These are phyloP conservation scores for Xanthoparmelia taractica DNA, from an alignment of 495 filamentous ascomycete species.

Conservation along the genomic window DNA sequence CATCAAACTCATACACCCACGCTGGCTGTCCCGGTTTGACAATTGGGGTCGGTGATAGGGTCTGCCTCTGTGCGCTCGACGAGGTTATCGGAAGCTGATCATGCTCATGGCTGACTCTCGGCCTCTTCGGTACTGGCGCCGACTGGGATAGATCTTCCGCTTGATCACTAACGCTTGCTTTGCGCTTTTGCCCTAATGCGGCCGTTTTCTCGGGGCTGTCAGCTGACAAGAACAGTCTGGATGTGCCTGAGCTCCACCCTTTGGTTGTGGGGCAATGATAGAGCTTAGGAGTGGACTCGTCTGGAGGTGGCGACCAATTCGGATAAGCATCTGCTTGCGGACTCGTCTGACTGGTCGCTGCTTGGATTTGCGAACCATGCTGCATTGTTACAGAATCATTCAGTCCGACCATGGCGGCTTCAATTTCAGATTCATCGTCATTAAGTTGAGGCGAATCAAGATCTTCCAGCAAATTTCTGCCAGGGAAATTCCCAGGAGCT, in stretches of 20 bases:
- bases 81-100: slow-evolving; percentile 5
- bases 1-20: slow-evolving; percentile 43
- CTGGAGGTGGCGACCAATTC: background rate
- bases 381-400: slow-evolving; percentile 18
- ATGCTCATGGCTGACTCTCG: background rate
- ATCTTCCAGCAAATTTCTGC: background rate
- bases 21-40: slow-evolving; percentile 31
- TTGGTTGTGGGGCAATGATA: background rate
- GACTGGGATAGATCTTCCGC: background rate
- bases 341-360: background rate
- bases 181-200: slow-evolving; percentile 9
- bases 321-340: background rate
- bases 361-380: background rate
- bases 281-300: background rate
- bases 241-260: background rate
- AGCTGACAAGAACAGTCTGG: slow-evolving; percentile 15
- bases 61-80: slow-evolving; percentile 11
- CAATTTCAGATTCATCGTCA: slow-evolving; percentile 12
- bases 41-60: slow-evolving; percentile 2
- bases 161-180: slow-evolving; percentile 12
- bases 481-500: background rate
- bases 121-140: slow-evolving; percentile 5
- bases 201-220: slow-evolving; percentile 21
- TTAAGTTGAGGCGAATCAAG: slow-evolving; percentile 4
- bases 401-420: slow-evolving; percentile 21